Evolutionary conservation across 805 yeast genomes (phyloP), one percentile per base, ranked within the genome.

Genomic region (Ogataea minuta): DNA sequence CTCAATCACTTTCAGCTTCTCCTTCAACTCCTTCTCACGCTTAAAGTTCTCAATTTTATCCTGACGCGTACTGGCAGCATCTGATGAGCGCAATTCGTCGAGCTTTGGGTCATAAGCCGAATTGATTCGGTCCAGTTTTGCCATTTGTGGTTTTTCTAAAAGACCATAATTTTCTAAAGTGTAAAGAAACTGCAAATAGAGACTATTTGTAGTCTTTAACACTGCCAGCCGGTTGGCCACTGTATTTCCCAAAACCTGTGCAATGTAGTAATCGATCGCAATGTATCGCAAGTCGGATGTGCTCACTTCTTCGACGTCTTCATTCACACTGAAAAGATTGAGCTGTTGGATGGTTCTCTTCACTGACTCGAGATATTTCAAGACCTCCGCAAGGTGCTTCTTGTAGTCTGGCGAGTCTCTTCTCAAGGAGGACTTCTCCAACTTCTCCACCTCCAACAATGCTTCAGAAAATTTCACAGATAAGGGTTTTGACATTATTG

Each of bases 11-110:
- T 58, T 50, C 4, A 88, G 51, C 45, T 72, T 70, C 2, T 46
- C 54, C 6, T 62, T 67, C 36, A 85, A 62, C 27, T 70, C 71
- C 56, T 76, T 81, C 45, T 81, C 88, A 11, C 67, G 56, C 53
- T 76, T 81, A 59, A 69, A 84, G 49, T 76, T 75, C 12, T 74
- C 81, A 41, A 89, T 87, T 57, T 88, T 90, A 34, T 77, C 81
- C 15, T 81, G 79, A 50, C 97, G 71, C 50, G 72, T 67, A 9
- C 58, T 52, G 0, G 71, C 66, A 0, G 84, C 69, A 35, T 70
- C 68, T 1, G 46, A 41, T 1, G 46, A 45, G 11, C 57, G 43
- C 0, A 64, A 27, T 55, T 76, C 71, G 37, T 63, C 63, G 23
- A 68, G 49, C 3, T 67, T 57, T 2, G 80, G 81, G 27, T 58